These are phyloP conservation scores for Penicillium psychrofluorescens DNA, from an alignment of 495 filamentous ascomycete genomes.

Conservation along the genomic window DNA sequence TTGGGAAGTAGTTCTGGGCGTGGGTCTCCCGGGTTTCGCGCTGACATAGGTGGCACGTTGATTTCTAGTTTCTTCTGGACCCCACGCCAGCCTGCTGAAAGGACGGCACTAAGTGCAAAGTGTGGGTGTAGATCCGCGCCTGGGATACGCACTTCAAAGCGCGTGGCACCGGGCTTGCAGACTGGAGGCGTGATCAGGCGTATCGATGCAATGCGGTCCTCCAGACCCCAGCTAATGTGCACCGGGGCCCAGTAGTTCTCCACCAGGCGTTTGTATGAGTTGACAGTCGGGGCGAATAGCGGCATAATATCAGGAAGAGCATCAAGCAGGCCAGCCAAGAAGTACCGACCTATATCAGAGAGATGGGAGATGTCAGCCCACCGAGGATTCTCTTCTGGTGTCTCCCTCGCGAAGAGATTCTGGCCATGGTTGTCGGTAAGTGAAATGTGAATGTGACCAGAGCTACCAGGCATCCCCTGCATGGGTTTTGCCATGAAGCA, in stretches of 20 bases:
- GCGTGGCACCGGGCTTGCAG: slow-evolving; percentile 63
- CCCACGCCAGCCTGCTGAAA: slow-evolving; percentile 77
- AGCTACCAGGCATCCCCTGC: slow-evolving; percentile 80
- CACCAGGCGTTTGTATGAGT: slow-evolving; percentile 90
- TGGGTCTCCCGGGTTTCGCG: slow-evolving; percentile 24
- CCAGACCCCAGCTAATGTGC: slow-evolving; percentile 87
- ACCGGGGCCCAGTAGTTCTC: slow-evolving; percentile 98
- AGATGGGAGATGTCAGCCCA: slow-evolving; percentile 67
- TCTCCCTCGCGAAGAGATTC: slow-evolving; percentile 70
- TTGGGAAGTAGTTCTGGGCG: slow-evolving; percentile 50
- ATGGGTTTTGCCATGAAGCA: slow-evolving; percentile 97
- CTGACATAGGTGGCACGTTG: slow-evolving; percentile 60
- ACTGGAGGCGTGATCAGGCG: slow-evolving; percentile 80
- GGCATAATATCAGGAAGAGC: slow-evolving; percentile 92
- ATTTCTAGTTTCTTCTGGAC: slow-evolving; percentile 80
- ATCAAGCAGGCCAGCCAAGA: slow-evolving; percentile 78
- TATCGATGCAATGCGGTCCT: slow-evolving; percentile 85
- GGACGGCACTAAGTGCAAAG: slow-evolving; percentile 71
- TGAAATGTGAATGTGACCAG: slow-evolving; percentile 86
- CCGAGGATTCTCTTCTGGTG: slow-evolving; percentile 54
- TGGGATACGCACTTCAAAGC: slow-evolving; percentile 82
- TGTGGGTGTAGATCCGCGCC: slow-evolving; percentile 85
- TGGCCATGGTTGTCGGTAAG: slow-evolving; percentile 50
- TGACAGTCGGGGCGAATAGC: slow-evolving; percentile 80
- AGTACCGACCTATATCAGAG: slow-evolving; percentile 77